Conservation (phyloP, 2,329 filamentous ascomycete species). For the Fusarium armeniacum region DNA sequence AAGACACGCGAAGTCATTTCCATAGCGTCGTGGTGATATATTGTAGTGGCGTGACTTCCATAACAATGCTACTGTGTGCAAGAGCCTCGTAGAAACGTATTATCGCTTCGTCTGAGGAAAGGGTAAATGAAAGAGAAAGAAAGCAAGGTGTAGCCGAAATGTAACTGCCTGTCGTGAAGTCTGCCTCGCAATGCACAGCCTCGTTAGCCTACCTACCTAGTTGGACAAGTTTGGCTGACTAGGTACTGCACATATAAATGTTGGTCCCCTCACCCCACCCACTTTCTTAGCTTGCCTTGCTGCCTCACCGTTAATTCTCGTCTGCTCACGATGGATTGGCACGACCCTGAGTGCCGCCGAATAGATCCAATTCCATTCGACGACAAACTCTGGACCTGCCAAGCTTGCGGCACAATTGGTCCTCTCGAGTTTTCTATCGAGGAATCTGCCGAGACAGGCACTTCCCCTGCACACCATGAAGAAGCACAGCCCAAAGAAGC, state of each 20-base stretch:
- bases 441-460: neutral
- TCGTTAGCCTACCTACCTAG: neutral
- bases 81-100: no score
- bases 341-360: conserved; percentile 19
- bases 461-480: neutral
- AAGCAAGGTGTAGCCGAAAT: neutral
- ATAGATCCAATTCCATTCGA: conserved; percentile 25
- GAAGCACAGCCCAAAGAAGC: neutral
- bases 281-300: neutral
- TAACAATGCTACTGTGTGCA: no score
- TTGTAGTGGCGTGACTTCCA: no score
- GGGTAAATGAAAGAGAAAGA: neutral
- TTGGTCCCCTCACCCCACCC: conserved; percentile 10
- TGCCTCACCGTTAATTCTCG: neutral
- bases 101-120: no score
- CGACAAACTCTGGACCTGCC: conserved; percentile 19
- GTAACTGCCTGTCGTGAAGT: neutral
- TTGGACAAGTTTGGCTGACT: neutral
- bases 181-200: conserved; percentile 7
- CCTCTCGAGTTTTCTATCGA: conserved; percentile 10
- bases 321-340: conserved; percentile 26
- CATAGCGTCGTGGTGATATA: no score
- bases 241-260: neutral
- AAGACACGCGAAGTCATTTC: neutral
- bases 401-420: conserved; percentile 28